Conservation (phyloP, 352 stramenopile genomes). For the Globisporangium lucens region DNA sequence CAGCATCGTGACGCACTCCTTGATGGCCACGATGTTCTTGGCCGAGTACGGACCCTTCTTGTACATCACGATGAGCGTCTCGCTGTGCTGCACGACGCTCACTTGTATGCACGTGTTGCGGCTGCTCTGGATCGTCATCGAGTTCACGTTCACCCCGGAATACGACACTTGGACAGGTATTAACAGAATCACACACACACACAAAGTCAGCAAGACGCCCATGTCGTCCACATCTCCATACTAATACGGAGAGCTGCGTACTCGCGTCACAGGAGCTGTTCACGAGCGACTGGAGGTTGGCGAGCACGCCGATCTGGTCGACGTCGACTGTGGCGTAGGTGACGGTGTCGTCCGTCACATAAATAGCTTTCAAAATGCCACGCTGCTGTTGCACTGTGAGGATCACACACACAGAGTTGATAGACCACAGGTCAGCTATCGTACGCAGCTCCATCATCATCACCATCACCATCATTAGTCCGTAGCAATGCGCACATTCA, state of each 20-base stretch:
- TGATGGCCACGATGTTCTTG: slow-evolving; percentile 74
- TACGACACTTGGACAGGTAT: slow-evolving; percentile 64
- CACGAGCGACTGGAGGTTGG: slow-evolving; percentile 87
- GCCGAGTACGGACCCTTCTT: slow-evolving; percentile 69
- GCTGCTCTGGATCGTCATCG: slow-evolving; percentile 86
- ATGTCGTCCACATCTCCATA: neutral
- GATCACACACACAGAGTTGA: slow-evolving; percentile 1
- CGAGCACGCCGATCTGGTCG: slow-evolving; percentile 88
- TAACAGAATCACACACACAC: neutral
- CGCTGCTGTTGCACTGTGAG: slow-evolving; percentile 80
- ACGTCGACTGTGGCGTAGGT: slow-evolving; percentile 84
- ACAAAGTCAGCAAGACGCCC: neutral
- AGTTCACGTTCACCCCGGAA: slow-evolving; percentile 70
- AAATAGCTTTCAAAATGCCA: slow-evolving; percentile 86
- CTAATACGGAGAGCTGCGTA: slow-evolving; percentile 25
- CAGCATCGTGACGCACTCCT: slow-evolving; percentile 76
- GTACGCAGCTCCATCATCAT: neutral
- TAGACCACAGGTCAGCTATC: neutral
- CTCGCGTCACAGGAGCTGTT: slow-evolving; percentile 85
- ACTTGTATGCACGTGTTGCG: slow-evolving; percentile 87
- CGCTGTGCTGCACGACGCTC: slow-evolving; percentile 71
- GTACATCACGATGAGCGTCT: slow-evolving; percentile 85
- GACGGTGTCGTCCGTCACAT: slow-evolving; percentile 84
- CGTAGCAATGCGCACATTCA: neutral
- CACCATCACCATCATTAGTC: neutral